Evolutionary conservation across 2,329 filamentous ascomycete species (phyloP), one percentile per base, ranked within the genome.

Genomic region (Aspergillus fructus): DNA sequence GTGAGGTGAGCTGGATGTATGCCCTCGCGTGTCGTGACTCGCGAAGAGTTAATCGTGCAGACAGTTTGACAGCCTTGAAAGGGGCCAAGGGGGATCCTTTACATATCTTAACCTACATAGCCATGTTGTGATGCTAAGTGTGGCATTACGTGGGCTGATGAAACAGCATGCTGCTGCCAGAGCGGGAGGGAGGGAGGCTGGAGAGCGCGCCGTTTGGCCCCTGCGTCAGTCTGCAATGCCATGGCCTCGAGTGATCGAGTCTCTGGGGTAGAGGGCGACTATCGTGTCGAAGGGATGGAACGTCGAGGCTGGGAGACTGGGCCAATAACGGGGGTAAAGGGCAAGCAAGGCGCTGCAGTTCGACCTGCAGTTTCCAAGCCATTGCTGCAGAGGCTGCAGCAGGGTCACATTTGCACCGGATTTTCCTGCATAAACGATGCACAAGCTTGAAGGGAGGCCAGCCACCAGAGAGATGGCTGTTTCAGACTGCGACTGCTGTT

Each of bases 401-500:
- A 49, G 46, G 19, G 15, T 13, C 23, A 17, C 30, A 30, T 37
- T 17, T 5, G 17, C 23, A 15, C 30, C 30, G 30, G 47, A 15
- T 21, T 23, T 7, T 27, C 5, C 13, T 40, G 48, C 48, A 49
- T 40, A 37, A 23, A 17, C 30, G 4, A 21, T 30, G 47, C 47
- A 37, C 21, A 15, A 30, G 21, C 30, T 11, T 5, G 17, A 49
- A 24, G 47, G 11, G 27, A 30, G 27, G 9, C 48, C 48, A 49
- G 48, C 48, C 48, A 49, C 47, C 13, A 21, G 39, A 37, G 13
- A n/a, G 12, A 37, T 11, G 34, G 34, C 34, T 27, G 53, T 56
- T 56, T 56, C 53, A 56, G 47, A 40, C 47, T 50, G 48, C 47
- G 50, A 50, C 53, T 17, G 46, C 39, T 21, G n/a, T n/a, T n/a